Percentiles rank a stretch among this genome's conserved stretches.
Evolutionary conservation across 371 early-diverging fungal genomes (phyloP).

Genomic region (Sporodiniella umbellata): DNA sequence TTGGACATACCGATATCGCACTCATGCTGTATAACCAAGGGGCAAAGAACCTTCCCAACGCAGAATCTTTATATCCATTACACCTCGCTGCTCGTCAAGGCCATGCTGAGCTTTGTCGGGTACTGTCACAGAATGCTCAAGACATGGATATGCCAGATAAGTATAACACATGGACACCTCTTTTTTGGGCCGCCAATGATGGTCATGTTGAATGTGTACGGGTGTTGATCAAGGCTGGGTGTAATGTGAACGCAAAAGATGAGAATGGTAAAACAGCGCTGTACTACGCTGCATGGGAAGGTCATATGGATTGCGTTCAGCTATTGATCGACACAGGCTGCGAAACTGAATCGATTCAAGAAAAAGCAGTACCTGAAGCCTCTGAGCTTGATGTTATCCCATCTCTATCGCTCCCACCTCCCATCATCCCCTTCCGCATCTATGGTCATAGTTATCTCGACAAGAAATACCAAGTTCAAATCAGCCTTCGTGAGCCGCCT

Average conservation of each 20-base stretch:
- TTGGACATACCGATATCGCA: conserved; percentile 86
- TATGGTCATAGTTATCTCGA: conserved; percentile 95
- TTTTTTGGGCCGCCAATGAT: conserved; percentile 93
- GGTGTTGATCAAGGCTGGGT: conserved; percentile 79
- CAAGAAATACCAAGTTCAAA: conserved; percentile 77
- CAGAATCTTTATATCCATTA: conserved; percentile 81
- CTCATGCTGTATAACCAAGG: conserved; percentile 73
- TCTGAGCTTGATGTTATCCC: conserved; percentile 73
- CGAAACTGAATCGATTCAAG: conserved; percentile 30
- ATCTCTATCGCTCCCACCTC: conserved; percentile 88
- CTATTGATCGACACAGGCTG: conserved; percentile 60
- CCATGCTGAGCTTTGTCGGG: conserved; percentile 65
- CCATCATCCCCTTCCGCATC: conserved; percentile 94
- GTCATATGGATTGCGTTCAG: conserved; percentile 76
- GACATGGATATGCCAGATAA: conserved; percentile 82
- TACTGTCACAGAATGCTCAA: conserved; percentile 68
- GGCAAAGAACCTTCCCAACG: conserved; percentile 61
- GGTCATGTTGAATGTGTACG: conserved; percentile 84
- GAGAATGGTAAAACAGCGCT: conserved; percentile 81
- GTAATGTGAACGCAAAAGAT: conserved; percentile 73
- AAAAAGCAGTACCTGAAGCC: background rate
- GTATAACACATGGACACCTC: conserved; percentile 93
- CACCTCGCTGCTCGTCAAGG: conserved; percentile 91
- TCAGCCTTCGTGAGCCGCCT: conserved; percentile 60
- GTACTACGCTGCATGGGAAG: conserved; percentile 95